Evolutionary conservation across 2,329 filamentous ascomycete genomes (phyloP), one percentile per base, ranked within the genome.

Genomic region (Phialophora verrucosa): DNA sequence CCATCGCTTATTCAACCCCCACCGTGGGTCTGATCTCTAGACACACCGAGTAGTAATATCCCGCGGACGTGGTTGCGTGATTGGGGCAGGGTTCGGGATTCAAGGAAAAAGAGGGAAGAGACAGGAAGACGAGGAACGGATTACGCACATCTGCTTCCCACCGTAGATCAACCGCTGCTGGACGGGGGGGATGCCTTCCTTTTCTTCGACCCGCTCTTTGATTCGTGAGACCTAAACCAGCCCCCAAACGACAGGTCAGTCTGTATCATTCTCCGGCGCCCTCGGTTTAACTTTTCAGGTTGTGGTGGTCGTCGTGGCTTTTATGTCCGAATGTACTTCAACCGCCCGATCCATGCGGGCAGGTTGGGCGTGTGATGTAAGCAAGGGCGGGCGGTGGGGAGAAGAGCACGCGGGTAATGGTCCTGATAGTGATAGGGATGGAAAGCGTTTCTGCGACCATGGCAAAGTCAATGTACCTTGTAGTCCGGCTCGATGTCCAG

Each of bases 161-260:
- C 94, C 93, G 77, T 90, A 97, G 76, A 99, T 99, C 72, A 99
- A 83, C 66, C 95, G 90, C 81, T 99, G 95, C 82, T 99, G 95
- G 20, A 95, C 93, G 0, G 95, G 95, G 51, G 95, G 94, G 74
- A 99, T 99, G 64, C 95, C 95, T 78, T 98, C 95, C 82, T 98
- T 98, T 84, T 99, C 95, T 81, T 99, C 95, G 63, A 99, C 95
- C 75, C 94, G 93, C 82, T 98, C 95, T 85, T 99, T 99, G 85
- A 99, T 98, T 79, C 93, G 89, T 49, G 91, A 90, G 73, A 98
- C 91, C 93, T 96, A n/a, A n/a, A 20, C 38, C 4, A 17, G 23
- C 23, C 23, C 23, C 38, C 10, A 1, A 25, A 54, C n/a, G 38
- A 44, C 6, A n/a, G 7, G 38, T 44, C 38, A 44, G 38, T 7